phyloP scores from a whole-genome alignment of 352 stramenopile species.

The Phytophthora pluvialis region DNA sequence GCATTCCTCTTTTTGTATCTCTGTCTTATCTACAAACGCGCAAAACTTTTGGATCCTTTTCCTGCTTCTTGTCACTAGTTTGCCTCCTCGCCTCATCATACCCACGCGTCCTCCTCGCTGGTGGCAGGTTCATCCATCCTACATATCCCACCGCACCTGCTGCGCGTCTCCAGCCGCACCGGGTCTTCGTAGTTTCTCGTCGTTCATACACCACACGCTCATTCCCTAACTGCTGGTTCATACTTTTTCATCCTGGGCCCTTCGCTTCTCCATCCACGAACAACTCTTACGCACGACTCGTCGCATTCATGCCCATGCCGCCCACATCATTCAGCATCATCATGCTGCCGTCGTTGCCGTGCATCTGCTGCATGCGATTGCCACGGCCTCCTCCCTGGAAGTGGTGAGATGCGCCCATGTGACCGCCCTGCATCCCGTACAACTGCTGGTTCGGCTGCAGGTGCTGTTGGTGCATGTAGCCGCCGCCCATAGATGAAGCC shows the following conservation, averaged over 20 bases:
- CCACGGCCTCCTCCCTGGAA: slow-evolving; percentile 30
- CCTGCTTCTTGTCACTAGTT: slow-evolving; percentile 33
- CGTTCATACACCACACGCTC: slow-evolving; percentile 38
- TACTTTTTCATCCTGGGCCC: slow-evolving; percentile 21
- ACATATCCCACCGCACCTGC: slow-evolving; percentile 7
- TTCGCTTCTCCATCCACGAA: slow-evolving; percentile 30
- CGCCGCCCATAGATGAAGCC: slow-evolving; percentile 29
- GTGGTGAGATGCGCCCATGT: slow-evolving; percentile 30
- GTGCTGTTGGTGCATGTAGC: slow-evolving; percentile 46
- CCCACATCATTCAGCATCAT: slow-evolving; percentile 51
- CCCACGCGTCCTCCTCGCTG: slow-evolving; percentile 25
- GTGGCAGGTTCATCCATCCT: slow-evolving; percentile 15
- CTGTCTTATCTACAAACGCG: slow-evolving; percentile 72
- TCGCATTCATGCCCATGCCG: slow-evolving; percentile 55
- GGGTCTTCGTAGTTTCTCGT: slow-evolving; percentile 27
- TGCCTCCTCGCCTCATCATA: slow-evolving; percentile 26
- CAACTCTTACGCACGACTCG: slow-evolving; percentile 59
- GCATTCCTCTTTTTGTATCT: slow-evolving; percentile 54
- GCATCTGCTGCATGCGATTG: slow-evolving; percentile 38
- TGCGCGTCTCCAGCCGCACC: slow-evolving; percentile 34
- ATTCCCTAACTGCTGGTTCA: slow-evolving; percentile 40
- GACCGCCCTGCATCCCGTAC: slow-evolving; percentile 42
- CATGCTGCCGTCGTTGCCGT: slow-evolving; percentile 37
- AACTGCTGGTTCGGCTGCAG: slow-evolving; percentile 39
- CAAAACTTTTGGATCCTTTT: slow-evolving; percentile 55